These are phyloP conservation scores for Sphagnum tenellum DNA, from an alignment of 225 moss, liverwort and hornwort species.

Conservation along the genomic window DNA sequence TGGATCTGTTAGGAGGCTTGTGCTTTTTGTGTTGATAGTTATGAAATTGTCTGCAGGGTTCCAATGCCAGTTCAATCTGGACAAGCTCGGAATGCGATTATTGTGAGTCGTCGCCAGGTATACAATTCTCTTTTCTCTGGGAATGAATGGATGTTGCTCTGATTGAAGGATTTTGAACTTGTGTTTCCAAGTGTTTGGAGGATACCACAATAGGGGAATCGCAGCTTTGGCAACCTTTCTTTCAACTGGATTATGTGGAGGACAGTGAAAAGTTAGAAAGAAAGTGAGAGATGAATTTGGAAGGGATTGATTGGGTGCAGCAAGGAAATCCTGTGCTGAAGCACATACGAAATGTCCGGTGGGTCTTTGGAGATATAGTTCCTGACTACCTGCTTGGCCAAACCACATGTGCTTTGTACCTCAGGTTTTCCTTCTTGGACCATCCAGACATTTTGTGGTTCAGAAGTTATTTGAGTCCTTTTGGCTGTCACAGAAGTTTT, in stretches of 20 bases:
- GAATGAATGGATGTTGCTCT: too few species aligned
- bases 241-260: too few species aligned
- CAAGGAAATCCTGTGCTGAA: conserved; percentile 92
- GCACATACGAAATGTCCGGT: conserved; percentile 83
- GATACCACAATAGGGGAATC: too few species aligned
- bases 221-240: too few species aligned
- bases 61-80: conserved; percentile 30
- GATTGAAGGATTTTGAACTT: too few species aligned
- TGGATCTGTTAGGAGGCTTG: too few species aligned
- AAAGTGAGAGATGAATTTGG: conserved; percentile 3
- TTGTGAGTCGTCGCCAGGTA: conserved; percentile 93
- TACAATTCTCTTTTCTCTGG: background rate
- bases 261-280: too few species aligned
- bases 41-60: conserved; percentile 15
- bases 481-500: too few species aligned
- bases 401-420: conserved; percentile 85
- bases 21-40: too few species aligned
- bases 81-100: conserved; percentile 70
- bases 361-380: conserved; percentile 82
- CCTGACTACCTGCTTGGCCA: conserved; percentile 93
- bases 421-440: conserved; percentile 39
- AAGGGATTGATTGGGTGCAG: conserved; percentile 27
- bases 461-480: too few species aligned
- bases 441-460: too few species aligned
- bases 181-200: too few species aligned